These are phyloP conservation scores for Xylariaceae sp. DNA, from an alignment of 2,329 filamentous ascomycete genomes.

Conservation along the genomic window DNA sequence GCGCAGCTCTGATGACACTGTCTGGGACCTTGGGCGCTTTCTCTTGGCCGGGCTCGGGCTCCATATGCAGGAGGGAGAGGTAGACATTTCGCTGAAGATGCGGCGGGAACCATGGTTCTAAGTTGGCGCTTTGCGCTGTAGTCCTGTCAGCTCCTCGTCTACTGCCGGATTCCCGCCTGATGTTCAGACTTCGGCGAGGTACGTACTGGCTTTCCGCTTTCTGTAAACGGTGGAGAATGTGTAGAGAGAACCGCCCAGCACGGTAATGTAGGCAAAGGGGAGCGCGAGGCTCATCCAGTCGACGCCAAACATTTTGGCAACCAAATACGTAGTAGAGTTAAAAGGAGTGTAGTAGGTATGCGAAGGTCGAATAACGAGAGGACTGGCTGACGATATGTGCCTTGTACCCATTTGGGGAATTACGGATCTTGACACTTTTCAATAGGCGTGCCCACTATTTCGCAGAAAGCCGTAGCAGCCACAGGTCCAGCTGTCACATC, in stretches of 20 bases:
- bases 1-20: conserved; percentile 78
- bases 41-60: conserved; percentile 56
- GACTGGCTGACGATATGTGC: conserved; percentile 6
- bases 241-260: conserved; percentile 81
- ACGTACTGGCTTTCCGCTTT: conserved; percentile 79
- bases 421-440: conserved; percentile 29
- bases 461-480: background rate
- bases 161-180: background rate
- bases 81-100: conserved; percentile 94
- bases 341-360: conserved; percentile 5
- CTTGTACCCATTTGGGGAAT: conserved; percentile 10
- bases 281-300: conserved; percentile 84
- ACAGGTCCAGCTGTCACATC: background rate
- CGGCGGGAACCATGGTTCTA: conserved; percentile 90
- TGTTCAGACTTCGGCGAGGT: conserved; percentile 1
- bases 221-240: conserved; percentile 93
- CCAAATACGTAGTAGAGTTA: conserved; percentile 1
- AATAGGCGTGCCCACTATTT: conserved; percentile 2
- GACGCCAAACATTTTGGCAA: conserved; percentile 45
- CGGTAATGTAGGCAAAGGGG: conserved; percentile 83
- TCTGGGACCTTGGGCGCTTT: conserved; percentile 72
- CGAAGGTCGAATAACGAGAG: conserved; percentile 4
- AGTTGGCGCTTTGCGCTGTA: conserved; percentile 70
- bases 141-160: background rate
- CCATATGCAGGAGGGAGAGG: conserved; percentile 81